Evolutionary conservation across 768 basidiomycete species (phyloP).

Genomic region (Russula sp.): DNA sequence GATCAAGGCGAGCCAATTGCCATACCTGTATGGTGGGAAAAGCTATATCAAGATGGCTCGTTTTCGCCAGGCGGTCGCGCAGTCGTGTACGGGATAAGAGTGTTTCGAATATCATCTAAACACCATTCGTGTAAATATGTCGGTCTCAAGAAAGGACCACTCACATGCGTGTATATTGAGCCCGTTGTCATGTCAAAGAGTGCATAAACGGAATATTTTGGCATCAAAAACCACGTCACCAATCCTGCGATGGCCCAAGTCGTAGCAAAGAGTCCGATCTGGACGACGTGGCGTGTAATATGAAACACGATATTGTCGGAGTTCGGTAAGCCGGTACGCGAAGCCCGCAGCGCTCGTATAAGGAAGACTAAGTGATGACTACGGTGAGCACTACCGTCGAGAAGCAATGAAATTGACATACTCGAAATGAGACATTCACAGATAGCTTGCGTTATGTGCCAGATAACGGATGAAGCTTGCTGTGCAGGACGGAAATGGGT

Average conservation of each 20-base stretch:
- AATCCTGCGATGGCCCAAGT: background rate
- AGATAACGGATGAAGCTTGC: background rate
- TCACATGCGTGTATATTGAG: background rate
- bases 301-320: background rate
- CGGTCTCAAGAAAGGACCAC: background rate
- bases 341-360: background rate
- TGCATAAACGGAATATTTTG: background rate
- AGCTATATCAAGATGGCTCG: background rate
- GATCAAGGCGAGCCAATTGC: background rate
- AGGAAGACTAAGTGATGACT: background rate
- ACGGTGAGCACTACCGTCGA: background rate
- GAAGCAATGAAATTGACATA: background rate
- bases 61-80: background rate
- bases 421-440: background rate
- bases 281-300: background rate
- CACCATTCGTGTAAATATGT: background rate
- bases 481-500: background rate
- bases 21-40: background rate
- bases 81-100: background rate
- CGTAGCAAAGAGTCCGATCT: background rate
- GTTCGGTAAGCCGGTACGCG: background rate
- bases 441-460: background rate
- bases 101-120: slow-evolving; percentile 1
- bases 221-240: background rate
- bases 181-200: background rate